Conservation (phyloP, 2,329 filamentous ascomycete species). For the Seiridium cupressi region DNA sequence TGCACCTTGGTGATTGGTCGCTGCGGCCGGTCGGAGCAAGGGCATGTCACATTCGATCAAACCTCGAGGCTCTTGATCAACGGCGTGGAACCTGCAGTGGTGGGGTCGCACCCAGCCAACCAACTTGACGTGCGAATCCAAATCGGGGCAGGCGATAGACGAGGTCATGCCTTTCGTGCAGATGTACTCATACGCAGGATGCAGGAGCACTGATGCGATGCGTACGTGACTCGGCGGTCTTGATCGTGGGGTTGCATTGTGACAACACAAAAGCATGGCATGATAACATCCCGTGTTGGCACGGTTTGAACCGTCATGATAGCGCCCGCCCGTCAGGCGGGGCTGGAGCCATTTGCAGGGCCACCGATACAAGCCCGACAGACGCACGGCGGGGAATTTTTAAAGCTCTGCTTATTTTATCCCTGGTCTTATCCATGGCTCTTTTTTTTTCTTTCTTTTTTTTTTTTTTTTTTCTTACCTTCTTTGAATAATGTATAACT, state of each 20-base stretch:
- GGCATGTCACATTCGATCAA: slow-evolving; percentile 2
- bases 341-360: neutral
- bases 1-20: neutral
- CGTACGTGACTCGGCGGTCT: too few relatives aligned
- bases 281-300: neutral
- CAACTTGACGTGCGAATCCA: neutral
- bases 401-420: too few relatives aligned
- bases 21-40: neutral
- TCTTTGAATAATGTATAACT: too few relatives aligned
- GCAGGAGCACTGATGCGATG: neutral
- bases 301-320: neutral
- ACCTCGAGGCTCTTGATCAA: neutral
- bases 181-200: neutral
- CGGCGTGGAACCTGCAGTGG: neutral
- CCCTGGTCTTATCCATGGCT: too few relatives aligned
- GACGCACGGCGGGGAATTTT: too few relatives aligned
- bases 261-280: neutral
- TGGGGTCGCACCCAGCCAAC: neutral
- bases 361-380: too few relatives aligned
- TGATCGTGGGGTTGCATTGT: too few relatives aligned
- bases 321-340: neutral
- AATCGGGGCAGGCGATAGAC: slow-evolving; percentile 4
- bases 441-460: too few relatives aligned
- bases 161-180: neutral
- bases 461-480: too few relatives aligned